Evolutionary conservation across 257 asterid species (phyloP), one percentile per base, ranked within the genome.

Genomic region (Solanum sitiens): DNA sequence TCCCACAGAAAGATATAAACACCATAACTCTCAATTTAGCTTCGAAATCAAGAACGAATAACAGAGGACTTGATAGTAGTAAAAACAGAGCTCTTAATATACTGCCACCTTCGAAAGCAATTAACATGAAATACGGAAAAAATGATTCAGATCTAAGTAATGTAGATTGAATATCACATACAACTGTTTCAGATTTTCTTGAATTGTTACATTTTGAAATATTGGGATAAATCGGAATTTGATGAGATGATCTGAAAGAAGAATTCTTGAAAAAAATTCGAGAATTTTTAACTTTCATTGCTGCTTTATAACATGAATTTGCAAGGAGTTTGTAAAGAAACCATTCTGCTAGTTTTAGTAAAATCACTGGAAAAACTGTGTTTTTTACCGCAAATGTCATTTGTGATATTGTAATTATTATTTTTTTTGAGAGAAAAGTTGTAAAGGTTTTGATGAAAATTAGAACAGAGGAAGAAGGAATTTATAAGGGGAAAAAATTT

Each of bases 111-210:
- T 96, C 99, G 50, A 96, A 95, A 14, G 99, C 98, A 37, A 96
- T 95, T 2, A 96, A 93, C 99, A 96, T 96, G 94, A 96, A 95
- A 92, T 90, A 96, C 23, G 99, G 99, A 59, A 95, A 96, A 88
- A 95, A 94, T 1, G 98, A 94, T 10, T 59, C 86, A 3, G 98
- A 87, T 72, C 93, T 87, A 1, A 96, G 87, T 67, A 95, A 65
- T 84, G 92, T 89, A 8, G 92, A 91, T 70, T 93, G 91, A 33
- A 95, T 80, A 89, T 95, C 98, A 87, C 96, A 94, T 21, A 92
- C 93, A 11, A 96, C 71, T 2, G 97, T 94, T 73, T 95, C 90
- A 1, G 94, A 86, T 50, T 83, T 85, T 35, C 95, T 87, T 42
- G 53, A 44, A 45, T 25, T 23, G 32, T 63, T 88, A 89, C 91